phyloP scores from a whole-genome alignment of 768 basidiomycete species.

The Russula olivacea region DNA sequence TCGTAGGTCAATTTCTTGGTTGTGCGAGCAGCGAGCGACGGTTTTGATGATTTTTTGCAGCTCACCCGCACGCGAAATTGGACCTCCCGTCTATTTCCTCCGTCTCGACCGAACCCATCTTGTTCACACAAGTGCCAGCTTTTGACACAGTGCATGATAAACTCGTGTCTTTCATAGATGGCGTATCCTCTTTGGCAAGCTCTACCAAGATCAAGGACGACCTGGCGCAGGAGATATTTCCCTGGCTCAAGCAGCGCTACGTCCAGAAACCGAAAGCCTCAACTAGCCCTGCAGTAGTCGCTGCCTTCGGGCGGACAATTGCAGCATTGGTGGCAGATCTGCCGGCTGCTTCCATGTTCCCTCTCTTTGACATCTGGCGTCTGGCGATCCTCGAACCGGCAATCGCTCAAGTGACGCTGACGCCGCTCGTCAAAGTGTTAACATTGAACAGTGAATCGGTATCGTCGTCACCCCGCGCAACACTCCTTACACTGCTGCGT shows the following conservation, averaged over 20 bases:
- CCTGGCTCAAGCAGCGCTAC: constrained; percentile 62
- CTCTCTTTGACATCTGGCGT: constrained; percentile 78
- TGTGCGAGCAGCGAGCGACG: background rate
- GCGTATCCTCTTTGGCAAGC: constrained; percentile 34
- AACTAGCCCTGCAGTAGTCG: constrained; percentile 25
- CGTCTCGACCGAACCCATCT: constrained; percentile 65
- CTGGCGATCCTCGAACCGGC: constrained; percentile 61
- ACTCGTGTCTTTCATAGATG: constrained; percentile 56
- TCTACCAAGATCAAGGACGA: constrained; percentile 41
- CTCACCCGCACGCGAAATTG: constrained; percentile 66
- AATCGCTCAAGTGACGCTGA: constrained; percentile 33
- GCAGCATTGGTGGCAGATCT: constrained; percentile 41
- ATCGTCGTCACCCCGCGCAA: constrained; percentile 34
- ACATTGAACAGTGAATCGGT: constrained; percentile 30
- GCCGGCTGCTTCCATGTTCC: constrained; percentile 58
- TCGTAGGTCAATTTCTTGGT: constrained; percentile 45
- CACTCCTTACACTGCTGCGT: constrained; percentile 63
- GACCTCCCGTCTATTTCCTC: constrained; percentile 55
- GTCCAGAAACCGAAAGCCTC: constrained; percentile 27
- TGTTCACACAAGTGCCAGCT: constrained; percentile 66
- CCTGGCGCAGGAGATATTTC: constrained; percentile 45
- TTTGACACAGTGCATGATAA: constrained; percentile 60
- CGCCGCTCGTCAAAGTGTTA: constrained; percentile 44
- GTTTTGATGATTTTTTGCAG: constrained; percentile 34
- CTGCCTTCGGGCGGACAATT: constrained; percentile 40